Conservation (phyloP, 345 rosid species). For the Litchi chinensis region DNA sequence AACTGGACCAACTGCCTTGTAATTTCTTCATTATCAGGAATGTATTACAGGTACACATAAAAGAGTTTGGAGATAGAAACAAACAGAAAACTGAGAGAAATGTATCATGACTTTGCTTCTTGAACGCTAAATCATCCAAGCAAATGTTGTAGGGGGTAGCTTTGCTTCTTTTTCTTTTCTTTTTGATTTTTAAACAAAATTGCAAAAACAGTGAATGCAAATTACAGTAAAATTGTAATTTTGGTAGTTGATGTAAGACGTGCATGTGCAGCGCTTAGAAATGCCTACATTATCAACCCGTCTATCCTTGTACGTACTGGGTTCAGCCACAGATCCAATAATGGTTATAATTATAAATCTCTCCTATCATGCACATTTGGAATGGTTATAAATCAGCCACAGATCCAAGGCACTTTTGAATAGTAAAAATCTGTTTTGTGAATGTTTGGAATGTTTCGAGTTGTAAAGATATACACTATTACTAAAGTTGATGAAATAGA, state of each 20-base stretch:
- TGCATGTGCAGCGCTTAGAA: neutral
- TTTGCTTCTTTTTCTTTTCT: neutral
- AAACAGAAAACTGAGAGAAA: neutral
- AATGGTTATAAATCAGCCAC: too few species aligned
- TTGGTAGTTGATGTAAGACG: neutral
- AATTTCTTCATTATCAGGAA: neutral
- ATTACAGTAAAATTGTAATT: neutral
- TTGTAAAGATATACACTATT: too few species aligned
- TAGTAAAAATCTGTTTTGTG: too few species aligned
- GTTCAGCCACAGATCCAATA: too few species aligned
- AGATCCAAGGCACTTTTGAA: too few species aligned
- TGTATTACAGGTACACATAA: slow-evolving; percentile 12
- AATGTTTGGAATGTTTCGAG: too few species aligned
- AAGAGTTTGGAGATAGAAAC: neutral
- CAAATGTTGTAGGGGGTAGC: neutral
- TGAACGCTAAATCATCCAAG: neutral
- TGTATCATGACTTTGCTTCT: neutral
- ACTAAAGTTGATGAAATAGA: too few species aligned
- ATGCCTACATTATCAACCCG: neutral
- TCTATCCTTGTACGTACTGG: neutral
- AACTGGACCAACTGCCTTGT: slow-evolving; percentile 19
- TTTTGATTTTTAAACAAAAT: too few species aligned
- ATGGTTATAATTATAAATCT: too few species aligned
- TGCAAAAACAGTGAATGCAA: too few species aligned
- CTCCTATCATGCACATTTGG: too few species aligned